Evolutionary conservation across 306 rosid species (phyloP).

Genomic region (Ochetophila trinervis): DNA sequence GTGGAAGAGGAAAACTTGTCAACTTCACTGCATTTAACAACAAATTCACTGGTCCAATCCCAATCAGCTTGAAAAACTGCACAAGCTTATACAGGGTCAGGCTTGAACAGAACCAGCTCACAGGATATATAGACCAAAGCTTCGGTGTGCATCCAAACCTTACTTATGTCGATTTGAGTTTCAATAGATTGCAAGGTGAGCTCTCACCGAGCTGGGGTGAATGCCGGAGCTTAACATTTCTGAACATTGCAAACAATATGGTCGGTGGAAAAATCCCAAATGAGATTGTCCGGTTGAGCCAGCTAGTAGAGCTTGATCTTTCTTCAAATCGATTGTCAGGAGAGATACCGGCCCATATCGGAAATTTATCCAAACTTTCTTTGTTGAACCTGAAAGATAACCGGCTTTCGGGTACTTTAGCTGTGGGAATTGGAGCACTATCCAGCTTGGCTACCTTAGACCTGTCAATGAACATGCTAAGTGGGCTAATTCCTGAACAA

Average conservation of each 20-base stretch:
- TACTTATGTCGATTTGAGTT: no score
- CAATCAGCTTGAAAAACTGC: conserved; percentile 41
- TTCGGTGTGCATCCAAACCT: no score
- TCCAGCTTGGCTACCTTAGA: conserved; percentile 33
- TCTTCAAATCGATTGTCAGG: conserved; percentile 47
- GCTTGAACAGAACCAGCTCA: conserved; percentile 25
- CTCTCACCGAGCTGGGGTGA: no score
- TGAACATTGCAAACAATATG: conserved; percentile 37
- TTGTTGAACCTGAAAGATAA: no score
- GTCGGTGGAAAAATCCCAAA: conserved; percentile 38
- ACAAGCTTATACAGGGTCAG: conserved; percentile 38
- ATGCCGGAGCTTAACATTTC: no score
- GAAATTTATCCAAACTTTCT: no score
- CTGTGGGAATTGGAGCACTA: conserved; percentile 39
- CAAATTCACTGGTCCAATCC: conserved; percentile 50
- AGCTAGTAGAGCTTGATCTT: conserved; percentile 32
- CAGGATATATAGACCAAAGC: no score
- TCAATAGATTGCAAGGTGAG: no score
- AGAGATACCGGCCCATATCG: no score
- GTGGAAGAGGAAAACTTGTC: conserved; percentile 41
- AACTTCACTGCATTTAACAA: conserved; percentile 44
- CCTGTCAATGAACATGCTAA: conserved; percentile 40
- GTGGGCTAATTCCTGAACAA: conserved; percentile 39
- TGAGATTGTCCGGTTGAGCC: conserved; percentile 32
- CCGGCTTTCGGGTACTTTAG: conserved; percentile 39